Percentiles rank a stretch among this genome's conserved stretches.
Conservation (phyloP, 2,329 filamentous ascomycete species). For the Cordyceps cicadae region DNA sequence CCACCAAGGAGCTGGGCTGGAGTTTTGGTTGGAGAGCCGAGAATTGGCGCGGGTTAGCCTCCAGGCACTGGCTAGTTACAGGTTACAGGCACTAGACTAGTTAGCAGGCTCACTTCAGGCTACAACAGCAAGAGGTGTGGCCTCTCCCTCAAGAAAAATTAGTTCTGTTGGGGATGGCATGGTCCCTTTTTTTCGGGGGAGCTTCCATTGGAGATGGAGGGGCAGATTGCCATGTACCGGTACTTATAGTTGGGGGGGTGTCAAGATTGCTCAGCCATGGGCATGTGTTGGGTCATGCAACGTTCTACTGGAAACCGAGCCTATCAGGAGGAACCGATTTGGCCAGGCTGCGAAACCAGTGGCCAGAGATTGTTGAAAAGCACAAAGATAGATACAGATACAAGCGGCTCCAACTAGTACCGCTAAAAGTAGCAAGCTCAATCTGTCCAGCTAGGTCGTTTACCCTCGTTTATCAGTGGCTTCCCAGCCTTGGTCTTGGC, state of each 20-base stretch:
- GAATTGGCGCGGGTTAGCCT: background rate
- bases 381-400: slow-evolving; percentile 8
- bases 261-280: background rate
- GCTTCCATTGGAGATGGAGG: slow-evolving; percentile 17
- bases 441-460: background rate
- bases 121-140: background rate
- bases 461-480: background rate
- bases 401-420: background rate
- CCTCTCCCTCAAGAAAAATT: slow-evolving; percentile 21
- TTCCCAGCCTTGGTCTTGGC: background rate
- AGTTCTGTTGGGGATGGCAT: slow-evolving; percentile 35
- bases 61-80: background rate
- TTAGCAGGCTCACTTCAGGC: background rate
- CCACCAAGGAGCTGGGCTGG: background rate
- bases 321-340: slow-evolving; percentile 3
- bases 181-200: slow-evolving; percentile 8
- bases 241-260: slow-evolving; percentile 1
- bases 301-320: background rate
- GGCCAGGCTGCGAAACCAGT: slow-evolving; percentile 2
- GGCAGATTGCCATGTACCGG: slow-evolving; percentile 14
- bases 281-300: slow-evolving; percentile 10
- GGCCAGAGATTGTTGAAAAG: slow-evolving; percentile 12
- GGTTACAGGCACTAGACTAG: background rate
- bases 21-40: background rate
- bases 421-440: background rate